Evolutionary conservation across 345 rosid genomes (phyloP), one percentile per base, ranked within the genome.

Genomic region (Eucalyptus pauciflora): DNA sequence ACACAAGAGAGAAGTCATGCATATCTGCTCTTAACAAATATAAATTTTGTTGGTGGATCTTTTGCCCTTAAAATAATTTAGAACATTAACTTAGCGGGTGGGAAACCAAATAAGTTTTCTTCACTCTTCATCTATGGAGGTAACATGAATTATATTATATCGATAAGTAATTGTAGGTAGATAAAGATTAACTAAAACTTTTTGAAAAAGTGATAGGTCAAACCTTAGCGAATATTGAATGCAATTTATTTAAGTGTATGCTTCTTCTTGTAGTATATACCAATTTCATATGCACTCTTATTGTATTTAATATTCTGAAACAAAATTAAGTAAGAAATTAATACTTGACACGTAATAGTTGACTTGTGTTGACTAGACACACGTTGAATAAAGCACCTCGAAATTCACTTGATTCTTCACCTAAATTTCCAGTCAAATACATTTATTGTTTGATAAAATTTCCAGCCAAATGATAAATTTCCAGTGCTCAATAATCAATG

Each of bases 261-360:
- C 83, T 71, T 41, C 27, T 71, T 37, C 2, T 33, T 18, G 25
- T 37, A 18, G 7, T 71, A 20, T 10, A 11, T 22, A 37, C 7
- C 2, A 2, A 5, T 11, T 3, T 2, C 4, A 37, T 20, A 17
- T 5, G 12, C 25, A 71, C 22, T 18, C 2, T 62, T 29, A 1
- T 12, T 62, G 10, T 62, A 29, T 31, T 14, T 29, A 29, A 62
- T 3, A 7, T 13, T 13, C 0, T 37, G 14, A 18, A 71, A 33
- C 4, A 17, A 33, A 0, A 33, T 71, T 71, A 18, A 37, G 1
- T 71, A 18, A n/a, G n/a, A n/a, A n/a, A n/a, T n/a, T n/a, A n/a
- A n/a, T n/a, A n/a, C n/a, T n/a, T n/a, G n/a, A n/a, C n/a, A 18
- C 0, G 5, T 0, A 71, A 71, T 45, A 4, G 37, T 31, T 31